Percentiles rank a stretch among this genome's conserved stretches.
Evolutionary conservation across 1,284 basidiomycete species (phyloP).

Genomic region (Paramarasmius palmivorus): DNA sequence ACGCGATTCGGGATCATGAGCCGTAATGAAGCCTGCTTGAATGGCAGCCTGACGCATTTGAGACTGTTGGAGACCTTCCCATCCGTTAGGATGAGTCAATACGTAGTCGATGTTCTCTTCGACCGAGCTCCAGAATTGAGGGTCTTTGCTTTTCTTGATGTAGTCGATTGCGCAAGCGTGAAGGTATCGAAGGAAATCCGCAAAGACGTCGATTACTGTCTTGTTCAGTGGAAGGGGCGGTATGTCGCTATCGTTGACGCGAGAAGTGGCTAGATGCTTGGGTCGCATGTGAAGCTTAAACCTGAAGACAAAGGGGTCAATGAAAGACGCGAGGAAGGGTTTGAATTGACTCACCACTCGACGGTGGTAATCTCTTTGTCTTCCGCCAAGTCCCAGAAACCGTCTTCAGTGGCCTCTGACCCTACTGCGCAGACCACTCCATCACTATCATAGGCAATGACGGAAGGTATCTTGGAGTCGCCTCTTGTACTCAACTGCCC

Average conservation of each 20-base stretch:
- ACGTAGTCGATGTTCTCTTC: slow-evolving; percentile 22
- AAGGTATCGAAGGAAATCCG: slow-evolving; percentile 31
- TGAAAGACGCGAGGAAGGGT: not conserved
- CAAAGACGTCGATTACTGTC: slow-evolving; percentile 5
- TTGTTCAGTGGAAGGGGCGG: slow-evolving; percentile 7
- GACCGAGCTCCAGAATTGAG: slow-evolving; percentile 15
- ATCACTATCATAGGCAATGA: slow-evolving; percentile 49
- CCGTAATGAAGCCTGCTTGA: slow-evolving; percentile 21
- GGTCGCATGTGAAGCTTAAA: slow-evolving; percentile 10
- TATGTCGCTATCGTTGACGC: not conserved
- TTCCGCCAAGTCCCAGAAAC: slow-evolving; percentile 39
- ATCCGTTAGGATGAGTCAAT: slow-evolving; percentile 29
- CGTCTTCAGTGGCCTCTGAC: slow-evolving; percentile 49
- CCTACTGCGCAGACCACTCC: slow-evolving; percentile 50
- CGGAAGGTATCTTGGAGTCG: slow-evolving; percentile 56
- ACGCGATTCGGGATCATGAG: slow-evolving; percentile 26
- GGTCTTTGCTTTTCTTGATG: slow-evolving; percentile 6
- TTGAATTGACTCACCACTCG: not conserved
- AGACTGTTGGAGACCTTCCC: slow-evolving; percentile 29
- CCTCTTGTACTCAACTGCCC: slow-evolving; percentile 18
- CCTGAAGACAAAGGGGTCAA: not conserved
- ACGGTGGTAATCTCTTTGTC: not conserved
- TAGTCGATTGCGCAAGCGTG: slow-evolving; percentile 43
- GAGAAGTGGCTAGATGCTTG: not conserved
- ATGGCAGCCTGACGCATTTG: slow-evolving; percentile 28